Evolutionary conservation across 1,284 basidiomycete genomes (phyloP).

Genomic region (Golubevia sp.): DNA sequence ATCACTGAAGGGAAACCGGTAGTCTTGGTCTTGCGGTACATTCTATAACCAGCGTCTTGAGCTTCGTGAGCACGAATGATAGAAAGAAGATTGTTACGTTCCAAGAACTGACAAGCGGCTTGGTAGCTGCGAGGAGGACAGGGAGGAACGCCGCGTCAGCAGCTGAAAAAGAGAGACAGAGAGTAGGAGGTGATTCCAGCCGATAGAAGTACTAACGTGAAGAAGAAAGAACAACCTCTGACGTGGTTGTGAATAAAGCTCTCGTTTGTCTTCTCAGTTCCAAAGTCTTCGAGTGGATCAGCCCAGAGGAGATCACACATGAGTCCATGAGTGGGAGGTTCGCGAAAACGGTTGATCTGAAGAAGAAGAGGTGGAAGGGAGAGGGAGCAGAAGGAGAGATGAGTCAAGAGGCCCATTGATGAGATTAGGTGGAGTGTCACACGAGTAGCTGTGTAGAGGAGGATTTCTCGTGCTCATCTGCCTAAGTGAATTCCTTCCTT

Average conservation of each 20-base stretch:
- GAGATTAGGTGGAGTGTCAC: too few species aligned
- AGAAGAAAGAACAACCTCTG: constrained; percentile 60
- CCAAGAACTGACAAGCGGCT: constrained; percentile 60
- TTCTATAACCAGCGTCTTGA: constrained; percentile 58
- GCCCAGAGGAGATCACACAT: constrained; percentile 62
- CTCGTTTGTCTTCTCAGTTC: constrained; percentile 58
- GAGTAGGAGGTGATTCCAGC: not conserved
- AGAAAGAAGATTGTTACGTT: constrained; percentile 58
- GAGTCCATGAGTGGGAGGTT: constrained; percentile 58
- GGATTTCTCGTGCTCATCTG: too few species aligned
- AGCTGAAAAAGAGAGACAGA: constrained; percentile 1
- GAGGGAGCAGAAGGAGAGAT: not conserved
- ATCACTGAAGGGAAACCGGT: constrained; percentile 61
- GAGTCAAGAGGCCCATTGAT: not conserved
- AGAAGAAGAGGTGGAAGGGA: not conserved
- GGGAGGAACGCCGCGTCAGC: too few species aligned
- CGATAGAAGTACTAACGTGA: constrained; percentile 32
- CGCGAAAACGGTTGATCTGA: constrained; percentile 57
- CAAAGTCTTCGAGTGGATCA: constrained; percentile 59
- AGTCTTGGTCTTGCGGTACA: constrained; percentile 61
- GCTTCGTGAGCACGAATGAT: constrained; percentile 61
- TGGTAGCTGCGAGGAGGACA: constrained; percentile 16
- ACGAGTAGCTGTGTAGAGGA: too few species aligned
- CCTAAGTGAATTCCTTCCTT: too few species aligned
- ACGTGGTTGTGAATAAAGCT: constrained; percentile 61